A percentile compares a stretch with the other conserved stretches of the same genome.
Evolutionary conservation across 1,284 basidiomycete genomes (phyloP).

Genomic region (Apiotrichum domesticum): DNA sequence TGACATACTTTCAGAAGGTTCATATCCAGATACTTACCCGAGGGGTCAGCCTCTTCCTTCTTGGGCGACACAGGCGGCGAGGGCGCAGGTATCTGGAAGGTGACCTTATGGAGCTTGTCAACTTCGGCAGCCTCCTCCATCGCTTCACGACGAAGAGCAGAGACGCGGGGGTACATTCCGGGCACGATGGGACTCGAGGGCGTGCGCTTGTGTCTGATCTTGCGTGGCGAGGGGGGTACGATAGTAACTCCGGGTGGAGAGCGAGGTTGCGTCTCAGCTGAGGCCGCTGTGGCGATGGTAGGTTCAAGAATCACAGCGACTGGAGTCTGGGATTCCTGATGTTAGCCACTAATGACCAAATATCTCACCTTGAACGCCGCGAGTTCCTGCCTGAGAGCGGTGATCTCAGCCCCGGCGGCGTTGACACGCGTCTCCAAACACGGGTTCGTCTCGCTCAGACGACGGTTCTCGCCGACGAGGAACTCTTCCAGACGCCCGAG

Average conservation of each 20-base stretch:
- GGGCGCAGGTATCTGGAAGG: background rate
- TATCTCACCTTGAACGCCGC: background rate
- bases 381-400: background rate
- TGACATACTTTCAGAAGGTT: too few species aligned
- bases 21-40: too few species aligned
- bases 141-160: background rate
- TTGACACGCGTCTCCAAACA: background rate
- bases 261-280: too few species aligned
- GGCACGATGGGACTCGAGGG: background rate
- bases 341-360: background rate
- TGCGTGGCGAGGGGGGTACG: background rate
- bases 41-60: too few species aligned
- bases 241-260: too few species aligned
- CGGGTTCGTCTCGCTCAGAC: background rate
- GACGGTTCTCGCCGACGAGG: background rate
- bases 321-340: background rate
- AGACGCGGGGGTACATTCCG: background rate
- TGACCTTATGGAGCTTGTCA: too few species aligned
- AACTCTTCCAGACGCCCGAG: background rate
- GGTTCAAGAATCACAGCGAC: background rate
- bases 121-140: background rate
- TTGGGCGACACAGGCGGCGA: too few species aligned
- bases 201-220: background rate
- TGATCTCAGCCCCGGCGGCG: background rate
- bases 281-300: background rate